Percentiles rank a stretch among this genome's conserved stretches.
Conservation (phyloP, 2,329 filamentous ascomycete genomes). For the Penicillium hesseltinei region DNA sequence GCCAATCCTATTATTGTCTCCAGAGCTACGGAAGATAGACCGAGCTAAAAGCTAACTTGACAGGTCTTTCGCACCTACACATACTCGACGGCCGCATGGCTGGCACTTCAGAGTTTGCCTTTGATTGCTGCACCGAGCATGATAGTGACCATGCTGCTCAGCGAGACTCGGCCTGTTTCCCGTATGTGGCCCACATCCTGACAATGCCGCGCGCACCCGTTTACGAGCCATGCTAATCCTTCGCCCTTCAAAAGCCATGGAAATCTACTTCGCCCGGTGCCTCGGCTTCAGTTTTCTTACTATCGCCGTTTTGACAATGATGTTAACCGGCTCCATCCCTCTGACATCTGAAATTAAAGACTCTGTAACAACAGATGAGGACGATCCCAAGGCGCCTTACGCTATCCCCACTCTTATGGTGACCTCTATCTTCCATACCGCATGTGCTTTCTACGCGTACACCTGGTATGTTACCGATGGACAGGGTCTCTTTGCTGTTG, state of each 20-base stretch:
- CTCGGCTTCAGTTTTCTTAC: conserved; percentile 67
- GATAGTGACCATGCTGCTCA: conserved; percentile 59
- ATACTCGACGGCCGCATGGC: conserved; percentile 46
- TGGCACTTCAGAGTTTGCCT: conserved; percentile 48
- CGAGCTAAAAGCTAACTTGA: conserved; percentile 5
- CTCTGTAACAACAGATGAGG: conserved; percentile 43
- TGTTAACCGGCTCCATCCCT: conserved; percentile 70
- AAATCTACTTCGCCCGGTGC: conserved; percentile 71
- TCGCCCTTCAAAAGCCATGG: conserved; percentile 51
- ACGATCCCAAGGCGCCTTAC: conserved; percentile 57
- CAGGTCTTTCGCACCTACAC: conserved; percentile 48
- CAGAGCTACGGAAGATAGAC: conserved; percentile 4
- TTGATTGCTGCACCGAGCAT: conserved; percentile 61
- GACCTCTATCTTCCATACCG: conserved; percentile 64
- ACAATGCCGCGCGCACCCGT: neutral
- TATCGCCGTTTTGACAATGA: conserved; percentile 62
- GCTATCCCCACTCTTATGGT: conserved; percentile 65
- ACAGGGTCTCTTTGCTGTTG: conserved; percentile 60
- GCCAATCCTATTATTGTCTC: neutral
- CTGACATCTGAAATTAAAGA: conserved; percentile 52
- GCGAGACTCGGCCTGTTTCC: conserved; percentile 56
- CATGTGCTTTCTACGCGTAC: conserved; percentile 66
- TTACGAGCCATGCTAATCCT: conserved; percentile 10
- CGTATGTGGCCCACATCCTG: conserved; percentile 40
- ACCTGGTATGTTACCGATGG: conserved; percentile 58